A percentile compares a stretch with the other conserved stretches of the same genome.
Conservation (phyloP, 768 basidiomycete species). For the Leucogyrophana mollusca region DNA sequence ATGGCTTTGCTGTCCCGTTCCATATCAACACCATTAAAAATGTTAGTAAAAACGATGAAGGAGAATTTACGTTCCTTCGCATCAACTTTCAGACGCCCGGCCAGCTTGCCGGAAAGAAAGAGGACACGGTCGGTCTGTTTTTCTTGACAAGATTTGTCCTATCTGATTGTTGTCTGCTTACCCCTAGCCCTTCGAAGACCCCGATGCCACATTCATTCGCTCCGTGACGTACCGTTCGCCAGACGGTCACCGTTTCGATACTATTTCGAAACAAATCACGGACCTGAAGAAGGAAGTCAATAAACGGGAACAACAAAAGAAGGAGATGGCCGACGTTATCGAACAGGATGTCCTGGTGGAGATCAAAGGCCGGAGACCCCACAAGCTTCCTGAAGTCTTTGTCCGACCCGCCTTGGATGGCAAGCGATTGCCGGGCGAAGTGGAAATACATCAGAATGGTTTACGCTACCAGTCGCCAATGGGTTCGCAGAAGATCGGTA, state of each 20-base stretch:
- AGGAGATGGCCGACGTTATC: constrained; percentile 97
- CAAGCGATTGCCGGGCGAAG: constrained; percentile 94
- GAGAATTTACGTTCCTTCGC: constrained; percentile 89
- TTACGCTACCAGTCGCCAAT: constrained; percentile 86
- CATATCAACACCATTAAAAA: constrained; percentile 99
- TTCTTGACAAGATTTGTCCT: not conserved
- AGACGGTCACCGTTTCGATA: constrained; percentile 87
- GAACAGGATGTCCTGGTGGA: constrained; percentile 91
- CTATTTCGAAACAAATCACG: constrained; percentile 87
- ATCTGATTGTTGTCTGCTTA: constrained; percentile 3
- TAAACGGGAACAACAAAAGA: constrained; percentile 96
- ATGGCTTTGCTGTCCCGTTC: constrained; percentile 95
- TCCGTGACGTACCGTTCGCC: constrained; percentile 92
- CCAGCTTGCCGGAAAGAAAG: constrained; percentile 96
- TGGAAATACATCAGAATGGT: constrained; percentile 98
- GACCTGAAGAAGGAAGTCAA: constrained; percentile 96
- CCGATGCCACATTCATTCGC: constrained; percentile 93
- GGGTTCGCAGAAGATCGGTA: constrained; percentile 89
- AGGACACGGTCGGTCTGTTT: constrained; percentile 73
- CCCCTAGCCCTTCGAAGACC: constrained; percentile 88
- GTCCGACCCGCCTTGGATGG: constrained; percentile 93
- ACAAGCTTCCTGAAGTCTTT: constrained; percentile 87
- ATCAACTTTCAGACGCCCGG: constrained; percentile 99
- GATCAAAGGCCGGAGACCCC: constrained; percentile 83
- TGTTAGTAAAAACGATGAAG: constrained; percentile 95